phyloP scores from a whole-genome alignment of 306 rosid species.

The Quercus parvula region DNA sequence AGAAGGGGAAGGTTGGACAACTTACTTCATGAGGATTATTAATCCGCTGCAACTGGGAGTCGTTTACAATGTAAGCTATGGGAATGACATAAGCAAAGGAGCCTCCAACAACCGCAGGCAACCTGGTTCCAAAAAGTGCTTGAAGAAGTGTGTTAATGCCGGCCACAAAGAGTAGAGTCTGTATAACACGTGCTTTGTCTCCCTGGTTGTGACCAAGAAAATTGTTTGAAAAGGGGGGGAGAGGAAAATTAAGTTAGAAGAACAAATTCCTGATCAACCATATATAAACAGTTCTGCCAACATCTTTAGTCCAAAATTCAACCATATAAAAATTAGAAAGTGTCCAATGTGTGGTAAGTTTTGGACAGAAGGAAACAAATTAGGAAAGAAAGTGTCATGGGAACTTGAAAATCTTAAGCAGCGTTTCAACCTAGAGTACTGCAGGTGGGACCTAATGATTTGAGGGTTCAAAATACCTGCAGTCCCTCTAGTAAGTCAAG shows the following conservation, averaged over 20 bases:
- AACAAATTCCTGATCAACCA: background rate
- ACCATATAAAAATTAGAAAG: background rate
- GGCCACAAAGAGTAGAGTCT: constrained; percentile 88
- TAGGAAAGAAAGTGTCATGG: no score
- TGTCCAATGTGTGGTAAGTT: background rate
- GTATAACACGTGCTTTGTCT: constrained; percentile 88
- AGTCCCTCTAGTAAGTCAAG: background rate
- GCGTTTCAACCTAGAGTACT: background rate
- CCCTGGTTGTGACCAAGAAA: constrained; percentile 54
- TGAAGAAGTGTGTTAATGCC: constrained; percentile 96
- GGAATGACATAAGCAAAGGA: constrained; percentile 86
- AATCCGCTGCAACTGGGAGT: constrained; percentile 65
- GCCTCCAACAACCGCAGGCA: constrained; percentile 96
- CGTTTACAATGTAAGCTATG: constrained; percentile 71
- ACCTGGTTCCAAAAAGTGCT: constrained; percentile 93
- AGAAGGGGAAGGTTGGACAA: constrained; percentile 21
- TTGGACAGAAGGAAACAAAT: background rate
- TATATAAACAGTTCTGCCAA: background rate
- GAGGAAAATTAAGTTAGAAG: background rate
- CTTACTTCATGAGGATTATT: constrained; percentile 76
- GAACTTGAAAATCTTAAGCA: no score
- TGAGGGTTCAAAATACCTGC: background rate
- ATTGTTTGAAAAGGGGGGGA: background rate
- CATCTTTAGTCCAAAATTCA: background rate
- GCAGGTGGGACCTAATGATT: background rate